Evolutionary conservation across 192 early-diverging fungal species (phyloP).

Genomic region (Pecoramyces ruminantium): DNA sequence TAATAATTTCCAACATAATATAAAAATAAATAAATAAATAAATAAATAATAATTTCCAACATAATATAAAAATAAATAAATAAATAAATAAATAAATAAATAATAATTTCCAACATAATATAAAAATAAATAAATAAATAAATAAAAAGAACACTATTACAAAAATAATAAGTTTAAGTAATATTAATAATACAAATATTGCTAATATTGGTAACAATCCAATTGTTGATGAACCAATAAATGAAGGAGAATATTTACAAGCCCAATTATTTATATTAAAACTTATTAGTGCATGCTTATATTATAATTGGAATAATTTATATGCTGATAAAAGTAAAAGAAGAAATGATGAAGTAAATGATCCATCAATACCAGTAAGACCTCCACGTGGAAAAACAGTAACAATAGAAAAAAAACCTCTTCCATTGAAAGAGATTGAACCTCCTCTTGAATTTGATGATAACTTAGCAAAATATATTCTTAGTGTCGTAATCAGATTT

Average conservation of each 20-base stretch:
- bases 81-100: too few species aligned
- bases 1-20: too few species aligned
- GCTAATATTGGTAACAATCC: not conserved
- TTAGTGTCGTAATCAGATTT: slow-evolving; percentile 40
- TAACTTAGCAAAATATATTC: slow-evolving; percentile 40
- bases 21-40: too few species aligned
- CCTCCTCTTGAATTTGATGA: slow-evolving; percentile 32
- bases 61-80: too few species aligned
- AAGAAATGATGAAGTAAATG: not conserved
- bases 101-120: too few species aligned
- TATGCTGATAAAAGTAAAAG: not conserved
- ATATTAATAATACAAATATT: not conserved
- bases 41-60: too few species aligned
- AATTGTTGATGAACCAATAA: not conserved
- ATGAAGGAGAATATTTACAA: not conserved
- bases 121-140: too few species aligned
- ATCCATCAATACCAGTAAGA: not conserved
- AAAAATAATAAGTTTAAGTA: not conserved
- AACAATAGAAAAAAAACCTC: not conserved
- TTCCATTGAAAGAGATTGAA: not conserved
- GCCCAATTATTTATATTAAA: not conserved
- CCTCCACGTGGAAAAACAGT: not conserved
- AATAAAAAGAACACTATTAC: not conserved
- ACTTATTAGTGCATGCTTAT: not conserved
- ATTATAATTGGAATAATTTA: not conserved